Evolutionary conservation across 345 rosid genomes (phyloP), one percentile per base, ranked within the genome.

Genomic region (Syzygium jambos): DNA sequence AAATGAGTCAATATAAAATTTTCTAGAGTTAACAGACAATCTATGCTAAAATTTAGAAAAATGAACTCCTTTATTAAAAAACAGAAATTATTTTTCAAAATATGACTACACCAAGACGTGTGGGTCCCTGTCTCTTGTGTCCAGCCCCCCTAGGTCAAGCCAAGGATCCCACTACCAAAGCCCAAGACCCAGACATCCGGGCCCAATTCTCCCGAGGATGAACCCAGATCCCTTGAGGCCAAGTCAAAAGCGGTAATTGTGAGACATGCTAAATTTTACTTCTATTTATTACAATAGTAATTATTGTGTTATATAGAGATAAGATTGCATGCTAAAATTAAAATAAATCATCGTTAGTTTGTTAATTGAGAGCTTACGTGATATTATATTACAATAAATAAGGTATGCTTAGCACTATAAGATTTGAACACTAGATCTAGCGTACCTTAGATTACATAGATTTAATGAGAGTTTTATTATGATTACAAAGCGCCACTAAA

Each of bases 331-430:
- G n/a, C 6, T 3, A 16, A 61, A 61, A 3, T 61, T n/a, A n/a
- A 61, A 13, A n/a, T 61, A 61, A 61, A n/a, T 13, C 4, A 61
- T n/a, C 19, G n/a, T 61, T 61, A 2, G 9, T n/a, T 25, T 61
- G 73, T 27, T 16, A 61, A 27, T 29, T 61, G n/a, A 61, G 73
- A 61, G 13, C 17, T 61, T 16, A 61, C 17, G 3, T 13, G 19
- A n/a, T n/a, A n/a, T n/a, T n/a, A 30, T n/a, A 0, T 61, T 13
- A n/a, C 4, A 0, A 61, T n/a, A 61, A 61, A n/a, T 61, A 61
- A 61, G 34, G 38, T n/a, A 61, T 0, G 27, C 6, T 61, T 3
- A 61, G 73, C 73, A 61, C 9, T 0, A 1, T n/a, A 6, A n/a
- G 19, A 61, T 61, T 61, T n/a, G n/a, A 12, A 61, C n/a, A 61